Conservation (phyloP, 768 basidiomycete genomes). For the Podaxis sp. region DNA sequence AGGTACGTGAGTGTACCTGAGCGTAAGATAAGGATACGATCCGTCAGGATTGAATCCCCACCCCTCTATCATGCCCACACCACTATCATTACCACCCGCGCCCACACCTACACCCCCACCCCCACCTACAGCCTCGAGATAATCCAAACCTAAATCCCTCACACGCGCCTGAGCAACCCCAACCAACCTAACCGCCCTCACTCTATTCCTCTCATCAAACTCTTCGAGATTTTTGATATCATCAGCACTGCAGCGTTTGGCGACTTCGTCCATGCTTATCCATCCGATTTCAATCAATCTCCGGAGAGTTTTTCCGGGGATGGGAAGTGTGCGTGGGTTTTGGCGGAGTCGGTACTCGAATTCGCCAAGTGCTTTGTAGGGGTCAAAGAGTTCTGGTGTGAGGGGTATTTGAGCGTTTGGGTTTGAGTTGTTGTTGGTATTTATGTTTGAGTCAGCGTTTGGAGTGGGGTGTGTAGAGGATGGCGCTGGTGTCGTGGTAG, state of each 20-base stretch:
- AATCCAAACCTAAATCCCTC: constrained; percentile 1
- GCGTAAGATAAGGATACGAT: constrained; percentile 1
- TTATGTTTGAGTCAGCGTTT: constrained; percentile 11
- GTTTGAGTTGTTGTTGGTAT: constrained; percentile 26
- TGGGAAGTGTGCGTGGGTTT: constrained; percentile 23
- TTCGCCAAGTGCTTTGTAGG: constrained; percentile 31
- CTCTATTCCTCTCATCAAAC: constrained; percentile 19
- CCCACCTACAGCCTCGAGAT: too few species aligned
- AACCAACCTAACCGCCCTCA: constrained; percentile 6
- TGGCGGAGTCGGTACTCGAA: constrained; percentile 34
- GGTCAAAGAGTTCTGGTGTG: constrained; percentile 35
- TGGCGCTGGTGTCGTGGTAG: constrained; percentile 23
- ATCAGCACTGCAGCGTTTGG: constrained; percentile 23
- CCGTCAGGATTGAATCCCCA: constrained; percentile 4
- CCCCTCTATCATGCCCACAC: not conserved
- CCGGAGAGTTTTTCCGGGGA: constrained; percentile 32
- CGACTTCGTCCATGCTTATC: constrained; percentile 30
- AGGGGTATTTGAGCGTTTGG: constrained; percentile 1
- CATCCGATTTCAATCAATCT: constrained; percentile 36
- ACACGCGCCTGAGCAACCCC: not conserved
- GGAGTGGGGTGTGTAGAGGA: constrained; percentile 9
- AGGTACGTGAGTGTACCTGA: constrained; percentile 11
- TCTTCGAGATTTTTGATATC: constrained; percentile 30
- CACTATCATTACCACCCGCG: constrained; percentile 7
- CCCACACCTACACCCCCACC: too few species aligned